Base-by-base conservation (phyloP, 139 green algal genomes). In the Chlamydomonas incerta region DNA sequence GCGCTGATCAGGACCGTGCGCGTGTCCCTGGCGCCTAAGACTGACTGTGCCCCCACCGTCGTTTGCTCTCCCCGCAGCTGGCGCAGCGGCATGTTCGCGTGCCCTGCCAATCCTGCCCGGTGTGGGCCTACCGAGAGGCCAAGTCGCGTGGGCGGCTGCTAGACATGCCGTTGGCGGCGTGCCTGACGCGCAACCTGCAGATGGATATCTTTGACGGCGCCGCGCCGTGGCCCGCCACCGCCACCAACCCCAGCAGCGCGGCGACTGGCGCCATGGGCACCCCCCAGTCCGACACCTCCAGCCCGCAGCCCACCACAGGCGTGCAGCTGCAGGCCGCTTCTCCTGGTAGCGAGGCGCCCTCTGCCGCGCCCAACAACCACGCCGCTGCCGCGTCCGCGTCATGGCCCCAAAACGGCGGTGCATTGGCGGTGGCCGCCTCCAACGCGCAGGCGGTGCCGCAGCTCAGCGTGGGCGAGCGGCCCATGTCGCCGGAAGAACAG, bases 21-120 rank as follows among this genome's bases (percentile, higher is more conserved):
- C 41, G 8, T 50, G 8, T n/a, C 41, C 41, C 5, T 8, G 41
- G 41, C 41, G 41, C 41, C 41, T 50, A 50, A 50, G 41, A 50
- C 41, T 8, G 6, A 8, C 41, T 50, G 8, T 50, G 41, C 8
- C 41, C 41, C 5, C 41, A 50, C 41, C 41, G 41, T 50, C 41
- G 41, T 50, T 50, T 50, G 6, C 41, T 8, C 41, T 70, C 23
- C 57, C 35, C n/a, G 68, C 80, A 86, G 80, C 55, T 86, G 5
- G 80, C 80, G 3, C 80, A 86, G 29, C 80, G 80, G 46, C 80
- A 86, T 34, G 23, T 86, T 31, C 68, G 80, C 13, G 80, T 86
- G 15, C 80, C 80, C 18, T 86, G 68, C 68, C 67, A 77, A 4
- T 77, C 80, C 3, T 86, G 80, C 21, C 80, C 80, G 3, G 80